Percentiles rank a stretch among this genome's conserved stretches.
phyloP scores from a whole-genome alignment of 2,329 filamentous ascomycete species.

The Tympanopsis confertula region DNA sequence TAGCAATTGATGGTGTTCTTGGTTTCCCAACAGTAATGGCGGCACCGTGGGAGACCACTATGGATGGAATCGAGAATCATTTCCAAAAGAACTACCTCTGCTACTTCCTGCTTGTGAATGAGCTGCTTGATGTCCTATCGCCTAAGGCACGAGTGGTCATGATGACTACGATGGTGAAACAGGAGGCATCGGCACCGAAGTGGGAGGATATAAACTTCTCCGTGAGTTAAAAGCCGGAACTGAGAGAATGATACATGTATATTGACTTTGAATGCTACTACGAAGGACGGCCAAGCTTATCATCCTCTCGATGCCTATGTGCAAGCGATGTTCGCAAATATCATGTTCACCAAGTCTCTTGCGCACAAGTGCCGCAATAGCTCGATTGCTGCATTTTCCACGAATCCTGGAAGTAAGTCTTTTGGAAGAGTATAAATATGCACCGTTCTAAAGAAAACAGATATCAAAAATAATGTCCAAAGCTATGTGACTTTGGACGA shows the following conservation, averaged over 20 bases:
- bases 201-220: neutral
- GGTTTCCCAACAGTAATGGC: neutral
- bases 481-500: conserved; percentile 9
- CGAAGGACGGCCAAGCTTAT: conserved; percentile 12
- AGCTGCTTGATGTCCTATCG: neutral
- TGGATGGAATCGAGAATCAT: conserved; percentile 11
- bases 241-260: conserved; percentile 1
- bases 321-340: conserved; percentile 14
- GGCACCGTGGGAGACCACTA: neutral
- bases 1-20: neutral
- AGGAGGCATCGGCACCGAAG: neutral
- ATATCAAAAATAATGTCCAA: conserved; percentile 11
- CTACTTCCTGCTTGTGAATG: conserved; percentile 11
- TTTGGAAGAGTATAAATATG: neutral
- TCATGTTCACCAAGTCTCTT: conserved; percentile 11
- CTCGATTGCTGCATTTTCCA: conserved; percentile 10
- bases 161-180: neutral
- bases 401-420: conserved; percentile 13
- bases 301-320: conserved; percentile 12
- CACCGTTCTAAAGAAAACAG: conserved; percentile 3
- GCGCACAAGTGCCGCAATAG: conserved; percentile 4
- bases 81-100: conserved; percentile 13
- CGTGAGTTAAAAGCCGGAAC: neutral
- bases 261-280: conserved; percentile 7
- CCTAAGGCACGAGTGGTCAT: neutral